Evolutionary conservation across 2,329 filamentous ascomycete species (phyloP).

Genomic region (Pseudogymnoascus sp.): DNA sequence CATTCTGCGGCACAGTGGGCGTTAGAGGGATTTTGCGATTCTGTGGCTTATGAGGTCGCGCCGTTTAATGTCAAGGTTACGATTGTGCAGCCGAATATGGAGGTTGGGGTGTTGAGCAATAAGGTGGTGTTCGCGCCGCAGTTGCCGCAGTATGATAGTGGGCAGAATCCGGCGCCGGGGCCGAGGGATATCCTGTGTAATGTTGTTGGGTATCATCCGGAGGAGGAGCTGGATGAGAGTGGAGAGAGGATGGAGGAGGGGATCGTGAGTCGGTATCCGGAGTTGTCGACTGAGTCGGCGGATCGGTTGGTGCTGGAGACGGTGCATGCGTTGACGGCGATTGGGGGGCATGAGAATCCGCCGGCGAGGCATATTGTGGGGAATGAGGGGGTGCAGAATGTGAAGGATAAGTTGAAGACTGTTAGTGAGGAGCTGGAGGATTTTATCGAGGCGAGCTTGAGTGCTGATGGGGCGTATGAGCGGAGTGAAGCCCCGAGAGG

Average conservation of each 20-base stretch:
- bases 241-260: constrained; percentile 16
- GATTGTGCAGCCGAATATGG: constrained; percentile 90
- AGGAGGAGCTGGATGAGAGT: constrained; percentile 39
- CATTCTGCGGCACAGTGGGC: constrained; percentile 93
- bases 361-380: constrained; percentile 92
- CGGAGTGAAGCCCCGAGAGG: neutral
- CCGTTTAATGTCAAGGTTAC: constrained; percentile 97
- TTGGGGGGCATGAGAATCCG: constrained; percentile 92
- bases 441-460: constrained; percentile 75
- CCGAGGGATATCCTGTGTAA: constrained; percentile 76
- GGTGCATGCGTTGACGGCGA: constrained; percentile 81
- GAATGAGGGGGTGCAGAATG: constrained; percentile 74
- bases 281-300: constrained; percentile 57
- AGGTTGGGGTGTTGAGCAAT: constrained; percentile 81
- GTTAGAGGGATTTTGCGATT: constrained; percentile 91
- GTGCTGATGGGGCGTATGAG: constrained; percentile 25
- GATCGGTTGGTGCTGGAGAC: constrained; percentile 78
- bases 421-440: constrained; percentile 95
- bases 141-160: constrained; percentile 60
- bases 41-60: constrained; percentile 88
- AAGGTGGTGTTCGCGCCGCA: constrained; percentile 76
- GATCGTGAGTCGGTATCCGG: constrained; percentile 64
- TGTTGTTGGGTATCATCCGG: constrained; percentile 68
- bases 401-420: constrained; percentile 94
- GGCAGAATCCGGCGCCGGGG: constrained; percentile 67